Evolutionary conservation across 1,139 yeast genomes (phyloP), one percentile per base, ranked within the genome.

Genomic region (Hemisphaericaspora subhashii): DNA sequence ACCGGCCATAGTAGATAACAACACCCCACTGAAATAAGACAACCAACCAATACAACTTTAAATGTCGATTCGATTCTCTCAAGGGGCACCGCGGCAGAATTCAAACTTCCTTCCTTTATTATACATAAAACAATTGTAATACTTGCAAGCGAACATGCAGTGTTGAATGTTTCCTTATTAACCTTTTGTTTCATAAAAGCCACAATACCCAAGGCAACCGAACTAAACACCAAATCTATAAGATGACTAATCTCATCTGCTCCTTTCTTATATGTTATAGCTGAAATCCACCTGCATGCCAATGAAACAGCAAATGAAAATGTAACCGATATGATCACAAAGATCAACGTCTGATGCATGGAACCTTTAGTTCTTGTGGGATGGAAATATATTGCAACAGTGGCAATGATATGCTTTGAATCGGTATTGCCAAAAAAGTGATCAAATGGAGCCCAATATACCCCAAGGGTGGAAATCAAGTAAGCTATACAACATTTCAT

Each of bases 361-460:
- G 87, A 79, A 0, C 96, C 96, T 41, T 79, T 77, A 1, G 94
- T 75, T 38, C 95, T 61, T 3, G 90, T 77, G 0, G 95, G 92
- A 53, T 86, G 94, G 65, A 87, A 86, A 58, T 87, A 87, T 3
- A 86, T 94, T 1, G 87, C 86, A 13, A 83, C 84, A 0, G 95
- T 87, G 17, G 95, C 88, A 6, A 84, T 81, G 51, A 86, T 75
- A 61, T 87, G 96, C 55, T 86, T 87, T 18, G 85, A 81, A 58
- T 85, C 92, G 13, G 87, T 74, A 29, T 66, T 57, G 0, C 95
- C 95, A 37, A 86, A 58, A 1, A 79, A 46, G 15, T 56, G 51
- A 21, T 85, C 76, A 33, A 86, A 68, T 2, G 76, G 64, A 0
- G 79, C 68, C 50, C 79, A 75, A 57, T 83, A 86, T n/a, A 86